These are phyloP conservation scores for Carnegiea gigantea DNA, from an alignment of 179 eudicot species.

Conservation along the genomic window DNA sequence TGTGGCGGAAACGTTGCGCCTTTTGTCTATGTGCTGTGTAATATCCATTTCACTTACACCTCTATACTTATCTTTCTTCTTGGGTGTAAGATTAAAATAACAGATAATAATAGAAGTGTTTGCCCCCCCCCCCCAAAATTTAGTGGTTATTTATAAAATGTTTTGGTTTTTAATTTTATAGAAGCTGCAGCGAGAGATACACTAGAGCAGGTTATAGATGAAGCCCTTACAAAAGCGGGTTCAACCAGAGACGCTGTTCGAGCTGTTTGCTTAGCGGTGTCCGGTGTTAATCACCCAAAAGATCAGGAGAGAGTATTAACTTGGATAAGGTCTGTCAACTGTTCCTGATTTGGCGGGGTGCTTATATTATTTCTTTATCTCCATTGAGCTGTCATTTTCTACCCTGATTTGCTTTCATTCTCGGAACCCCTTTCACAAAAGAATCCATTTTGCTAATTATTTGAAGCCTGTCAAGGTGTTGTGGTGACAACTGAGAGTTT, in stretches of 20 bases:
- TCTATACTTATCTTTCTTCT: background rate
- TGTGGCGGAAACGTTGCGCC: background rate
- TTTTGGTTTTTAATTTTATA: conserved; percentile 27
- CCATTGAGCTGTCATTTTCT: background rate
- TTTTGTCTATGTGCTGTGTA: background rate
- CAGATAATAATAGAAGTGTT: background rate
- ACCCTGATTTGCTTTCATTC: background rate
- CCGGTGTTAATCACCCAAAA: conserved; percentile 76
- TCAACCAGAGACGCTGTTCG: conserved; percentile 54
- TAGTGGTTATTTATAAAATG: background rate
- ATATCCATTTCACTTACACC: background rate
- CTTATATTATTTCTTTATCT: conserved; percentile 4
- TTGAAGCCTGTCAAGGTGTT: background rate
- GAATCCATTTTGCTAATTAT: background rate
- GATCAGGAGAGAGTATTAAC: conserved; percentile 65
- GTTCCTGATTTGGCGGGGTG: conserved; percentile 1
- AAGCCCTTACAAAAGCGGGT: conserved; percentile 59
- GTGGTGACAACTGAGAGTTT: background rate
- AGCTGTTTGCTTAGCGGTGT: conserved; percentile 76
- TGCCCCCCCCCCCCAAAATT: background rate
- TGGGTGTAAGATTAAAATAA: background rate
- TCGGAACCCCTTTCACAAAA: background rate
- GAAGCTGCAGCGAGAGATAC: conserved; percentile 71
- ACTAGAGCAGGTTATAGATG: conserved; percentile 60
- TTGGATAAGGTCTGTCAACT: conserved; percentile 64